Evolutionary conservation across 2,329 filamentous ascomycete species (phyloP).

Genomic region (Acrodontium crateriforme): DNA sequence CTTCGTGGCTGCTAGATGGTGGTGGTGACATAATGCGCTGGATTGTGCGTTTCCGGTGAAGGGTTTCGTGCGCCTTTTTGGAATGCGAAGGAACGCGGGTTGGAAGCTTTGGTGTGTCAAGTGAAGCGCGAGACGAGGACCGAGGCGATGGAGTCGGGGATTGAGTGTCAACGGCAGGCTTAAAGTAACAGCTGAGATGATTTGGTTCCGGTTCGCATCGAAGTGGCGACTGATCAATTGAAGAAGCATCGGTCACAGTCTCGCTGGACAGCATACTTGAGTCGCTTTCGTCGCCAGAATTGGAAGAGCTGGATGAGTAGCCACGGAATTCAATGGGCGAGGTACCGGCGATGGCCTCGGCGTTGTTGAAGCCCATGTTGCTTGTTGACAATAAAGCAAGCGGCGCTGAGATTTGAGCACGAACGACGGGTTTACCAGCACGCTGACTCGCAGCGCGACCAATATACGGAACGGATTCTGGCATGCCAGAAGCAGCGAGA

Average conservation of each 20-base stretch:
- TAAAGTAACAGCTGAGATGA: conserved; percentile 44
- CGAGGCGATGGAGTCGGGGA: conserved; percentile 40
- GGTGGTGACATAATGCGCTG: conserved; percentile 27
- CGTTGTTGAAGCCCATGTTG: conserved; percentile 91
- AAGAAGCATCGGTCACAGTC: conserved; percentile 54
- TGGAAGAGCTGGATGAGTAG: conserved; percentile 28
- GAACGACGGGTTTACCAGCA: conserved; percentile 35
- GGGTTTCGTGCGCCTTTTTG: conserved; percentile 67
- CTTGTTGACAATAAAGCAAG: conserved; percentile 84
- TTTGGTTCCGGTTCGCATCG: conserved; percentile 37
- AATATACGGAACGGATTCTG: conserved; percentile 17
- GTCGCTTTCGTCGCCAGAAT: conserved; percentile 58
- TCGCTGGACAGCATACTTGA: conserved; percentile 42
- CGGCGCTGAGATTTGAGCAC: conserved; percentile 72
- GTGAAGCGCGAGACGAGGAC: conserved; percentile 33
- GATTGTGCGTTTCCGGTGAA: conserved; percentile 55
- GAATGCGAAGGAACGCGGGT: conserved; percentile 73
- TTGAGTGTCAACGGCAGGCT: conserved; percentile 28
- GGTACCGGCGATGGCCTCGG: conserved; percentile 54
- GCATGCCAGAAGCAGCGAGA: conserved; percentile 2
- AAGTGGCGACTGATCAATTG: conserved; percentile 30
- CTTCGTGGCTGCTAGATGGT: conserved; percentile 36
- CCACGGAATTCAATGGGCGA: conserved; percentile 13
- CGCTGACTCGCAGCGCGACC: conserved; percentile 34
- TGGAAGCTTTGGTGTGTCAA: conserved; percentile 55